These are phyloP conservation scores for Eleusine indica DNA, from an alignment of 176 grass and related monocot species.

Conservation along the genomic window DNA sequence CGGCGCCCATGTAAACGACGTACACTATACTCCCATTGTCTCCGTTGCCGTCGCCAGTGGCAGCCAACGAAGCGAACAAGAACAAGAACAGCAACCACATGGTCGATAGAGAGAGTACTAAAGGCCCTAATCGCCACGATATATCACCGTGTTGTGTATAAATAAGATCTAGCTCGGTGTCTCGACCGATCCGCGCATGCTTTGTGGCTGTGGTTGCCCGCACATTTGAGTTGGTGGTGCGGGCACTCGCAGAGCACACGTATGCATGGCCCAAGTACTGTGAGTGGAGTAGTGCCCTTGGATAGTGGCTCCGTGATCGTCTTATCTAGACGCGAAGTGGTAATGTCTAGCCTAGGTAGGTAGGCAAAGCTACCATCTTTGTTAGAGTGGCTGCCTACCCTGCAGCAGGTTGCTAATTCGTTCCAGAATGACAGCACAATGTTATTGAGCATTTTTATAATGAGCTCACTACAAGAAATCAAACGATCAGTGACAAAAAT, in stretches of 20 bases:
- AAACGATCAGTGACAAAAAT: too few species aligned
- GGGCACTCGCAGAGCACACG: conserved; percentile 9
- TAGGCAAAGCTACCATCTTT: background rate
- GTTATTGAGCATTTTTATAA: too few species aligned
- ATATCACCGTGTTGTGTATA: background rate
- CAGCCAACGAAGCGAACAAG: background rate
- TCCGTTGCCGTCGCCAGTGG: background rate
- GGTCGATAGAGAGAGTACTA: background rate
- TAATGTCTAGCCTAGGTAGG: background rate
- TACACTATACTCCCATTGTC: conserved; percentile 47
- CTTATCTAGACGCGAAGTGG: conserved; percentile 39
- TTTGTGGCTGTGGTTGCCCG: background rate
- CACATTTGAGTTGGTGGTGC: background rate
- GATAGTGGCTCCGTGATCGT: conserved; percentile 17
- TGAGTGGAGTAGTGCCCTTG: background rate
- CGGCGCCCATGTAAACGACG: conserved; percentile 87
- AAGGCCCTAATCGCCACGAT: background rate
- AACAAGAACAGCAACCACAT: conserved; percentile 33
- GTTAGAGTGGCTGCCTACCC: background rate
- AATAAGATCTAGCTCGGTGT: background rate
- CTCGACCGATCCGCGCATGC: background rate
- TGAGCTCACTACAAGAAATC: too few species aligned
- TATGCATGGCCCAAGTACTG: background rate
- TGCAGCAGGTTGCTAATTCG: background rate
- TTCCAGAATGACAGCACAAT: too few species aligned